Percentiles rank a stretch among this genome's conserved stretches.
Conservation (phyloP, 2,329 filamentous ascomycete species). For the Trichoderma asperellum region DNA sequence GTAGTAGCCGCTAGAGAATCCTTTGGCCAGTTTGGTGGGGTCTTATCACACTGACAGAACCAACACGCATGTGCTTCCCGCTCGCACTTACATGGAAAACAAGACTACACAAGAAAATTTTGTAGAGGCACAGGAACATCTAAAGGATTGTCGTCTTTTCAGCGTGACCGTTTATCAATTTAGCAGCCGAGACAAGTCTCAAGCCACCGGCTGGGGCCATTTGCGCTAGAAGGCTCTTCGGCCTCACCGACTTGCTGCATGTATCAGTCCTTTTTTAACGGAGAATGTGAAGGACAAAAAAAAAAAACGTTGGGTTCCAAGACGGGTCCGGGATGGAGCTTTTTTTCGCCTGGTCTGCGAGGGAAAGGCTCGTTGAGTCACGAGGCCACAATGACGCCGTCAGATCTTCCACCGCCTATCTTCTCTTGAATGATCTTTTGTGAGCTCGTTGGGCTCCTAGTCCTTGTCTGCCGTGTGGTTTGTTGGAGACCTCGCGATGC, state of each 20-base stretch:
- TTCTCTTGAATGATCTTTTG: constrained; percentile 7
- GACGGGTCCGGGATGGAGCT: constrained; percentile 28
- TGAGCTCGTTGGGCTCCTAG: constrained; percentile 7
- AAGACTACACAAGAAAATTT: constrained; percentile 29
- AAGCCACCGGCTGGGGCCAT: constrained; percentile 21
- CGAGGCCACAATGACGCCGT: constrained; percentile 31
- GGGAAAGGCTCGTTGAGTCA: constrained; percentile 27
- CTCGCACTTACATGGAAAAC: constrained; percentile 26
- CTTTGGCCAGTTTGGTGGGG: constrained; percentile 31
- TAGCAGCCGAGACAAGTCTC: constrained; percentile 24
- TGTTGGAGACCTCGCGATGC: constrained; percentile 14
- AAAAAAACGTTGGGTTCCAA: constrained; percentile 19
- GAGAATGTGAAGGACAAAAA: neutral
- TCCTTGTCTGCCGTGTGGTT: constrained; percentile 1
- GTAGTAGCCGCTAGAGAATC: constrained; percentile 16
- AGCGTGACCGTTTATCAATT: constrained; percentile 16
- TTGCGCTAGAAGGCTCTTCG: constrained; percentile 23
- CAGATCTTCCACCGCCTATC: constrained; percentile 26
- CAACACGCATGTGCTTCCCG: constrained; percentile 32
- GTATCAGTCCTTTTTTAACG: constrained; percentile 5
- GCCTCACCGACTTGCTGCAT: constrained; percentile 29
- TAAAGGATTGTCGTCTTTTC: constrained; percentile 30
- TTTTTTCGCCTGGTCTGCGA: constrained; percentile 19
- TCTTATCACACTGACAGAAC: constrained; percentile 33
- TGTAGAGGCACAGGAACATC: constrained; percentile 30